phyloP scores from a whole-genome alignment of 1,139 yeast genomes.

The Pneumocystis oryctolagi region DNA sequence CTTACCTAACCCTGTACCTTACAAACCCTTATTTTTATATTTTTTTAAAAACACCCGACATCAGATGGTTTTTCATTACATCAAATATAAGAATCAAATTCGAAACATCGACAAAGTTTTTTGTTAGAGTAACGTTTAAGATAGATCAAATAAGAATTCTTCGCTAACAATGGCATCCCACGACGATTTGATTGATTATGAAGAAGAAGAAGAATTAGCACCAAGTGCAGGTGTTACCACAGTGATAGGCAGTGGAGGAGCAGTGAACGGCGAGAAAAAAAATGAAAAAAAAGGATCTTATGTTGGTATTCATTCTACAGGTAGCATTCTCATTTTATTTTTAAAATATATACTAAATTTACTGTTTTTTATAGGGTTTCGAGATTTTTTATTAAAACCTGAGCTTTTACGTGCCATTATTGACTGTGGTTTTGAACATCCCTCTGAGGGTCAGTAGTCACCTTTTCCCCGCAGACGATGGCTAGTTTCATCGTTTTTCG shows the following conservation, averaged over 20 bases:
- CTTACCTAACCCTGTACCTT: neutral
- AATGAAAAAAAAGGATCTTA: conserved; percentile 91
- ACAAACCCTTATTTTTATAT: neutral
- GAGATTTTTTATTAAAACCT: conserved; percentile 91
- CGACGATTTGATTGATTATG: conserved; percentile 50
- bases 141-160: too few relatives aligned
- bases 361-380: conserved; percentile 32
- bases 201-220: conserved; percentile 28
- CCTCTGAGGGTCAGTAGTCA: conserved; percentile 77
- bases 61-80: neutral
- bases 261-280: conserved; percentile 24
- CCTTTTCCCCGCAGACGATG: conserved; percentile 3
- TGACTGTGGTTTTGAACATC: conserved; percentile 99
- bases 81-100: neutral
- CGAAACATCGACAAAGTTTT: neutral
- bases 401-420: conserved; percentile 94
- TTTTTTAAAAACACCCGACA: neutral
- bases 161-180: conserved; percentile 25
- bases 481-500: conserved; percentile 4
- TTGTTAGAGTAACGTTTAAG: neutral
- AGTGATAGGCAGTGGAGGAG: conserved; percentile 19
- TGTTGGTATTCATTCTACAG: conserved; percentile 95
- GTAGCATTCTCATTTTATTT: conserved; percentile 23
- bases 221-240: conserved; percentile 27
- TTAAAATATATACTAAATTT: neutral